Percentiles rank a stretch among this genome's conserved stretches.
Conservation (phyloP, 2,329 filamentous ascomycete genomes). For the Beauveria asiatica region DNA sequence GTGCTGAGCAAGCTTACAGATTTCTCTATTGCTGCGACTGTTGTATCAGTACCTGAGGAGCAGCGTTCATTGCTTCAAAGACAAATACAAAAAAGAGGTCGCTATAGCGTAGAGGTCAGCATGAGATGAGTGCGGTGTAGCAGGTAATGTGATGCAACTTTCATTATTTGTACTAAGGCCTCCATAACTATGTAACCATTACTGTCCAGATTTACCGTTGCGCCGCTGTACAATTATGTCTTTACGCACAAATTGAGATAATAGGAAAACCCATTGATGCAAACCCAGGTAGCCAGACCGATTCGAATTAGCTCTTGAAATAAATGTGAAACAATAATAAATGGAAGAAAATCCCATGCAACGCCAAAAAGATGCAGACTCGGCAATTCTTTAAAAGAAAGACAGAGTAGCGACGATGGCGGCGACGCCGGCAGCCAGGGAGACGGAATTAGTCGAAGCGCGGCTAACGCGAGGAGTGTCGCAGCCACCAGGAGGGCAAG, state of each 20-base stretch:
- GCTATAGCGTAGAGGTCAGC: too few species aligned
- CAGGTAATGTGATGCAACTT: neutral
- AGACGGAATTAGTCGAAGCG: neutral
- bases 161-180: neutral
- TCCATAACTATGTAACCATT: neutral
- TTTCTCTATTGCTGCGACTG: too few species aligned
- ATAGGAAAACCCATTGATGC: neutral
- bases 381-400: neutral
- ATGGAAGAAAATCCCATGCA: neutral
- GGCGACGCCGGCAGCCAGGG: neutral
- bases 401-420: neutral
- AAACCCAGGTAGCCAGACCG: neutral
- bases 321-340: neutral
- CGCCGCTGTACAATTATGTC: neutral
- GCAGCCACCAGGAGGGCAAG: conserved; percentile 4
- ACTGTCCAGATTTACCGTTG: neutral
- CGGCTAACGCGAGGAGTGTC: neutral
- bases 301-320: neutral
- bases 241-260: neutral
- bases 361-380: neutral
- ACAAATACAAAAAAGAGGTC: too few species aligned
- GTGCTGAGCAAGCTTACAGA: too few species aligned
- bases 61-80: too few species aligned
- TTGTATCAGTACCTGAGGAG: too few species aligned
- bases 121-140: too few species aligned